Evolutionary conservation across 805 yeast species (phyloP).

Genomic region (Metschnikowia henanensis): DNA sequence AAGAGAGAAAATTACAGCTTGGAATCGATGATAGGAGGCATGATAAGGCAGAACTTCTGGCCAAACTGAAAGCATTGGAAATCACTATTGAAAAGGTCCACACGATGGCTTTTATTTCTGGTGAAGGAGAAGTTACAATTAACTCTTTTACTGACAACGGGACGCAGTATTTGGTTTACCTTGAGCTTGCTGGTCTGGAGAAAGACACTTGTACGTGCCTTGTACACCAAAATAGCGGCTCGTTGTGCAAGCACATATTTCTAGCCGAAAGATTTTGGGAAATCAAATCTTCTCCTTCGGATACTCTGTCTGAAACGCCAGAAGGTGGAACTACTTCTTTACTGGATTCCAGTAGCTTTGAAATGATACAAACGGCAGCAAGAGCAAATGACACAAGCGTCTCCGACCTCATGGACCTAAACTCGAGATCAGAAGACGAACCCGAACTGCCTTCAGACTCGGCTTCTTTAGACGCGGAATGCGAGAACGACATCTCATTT

Average conservation of each 20-base stretch:
- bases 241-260: neutral
- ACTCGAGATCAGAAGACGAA: neutral
- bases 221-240: neutral
- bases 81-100: neutral
- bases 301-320: neutral
- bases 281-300: neutral
- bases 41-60: neutral
- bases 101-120: neutral
- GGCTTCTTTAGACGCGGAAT: neutral
- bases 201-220: slow-evolving; percentile 2
- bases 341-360: neutral
- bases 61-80: neutral
- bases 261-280: neutral
- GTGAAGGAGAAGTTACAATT: neutral
- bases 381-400: neutral
- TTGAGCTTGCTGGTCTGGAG: neutral
- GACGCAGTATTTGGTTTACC: neutral
- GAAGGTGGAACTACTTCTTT: neutral
- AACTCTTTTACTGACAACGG: neutral
- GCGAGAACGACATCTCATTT: neutral
- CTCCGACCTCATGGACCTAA: neutral
- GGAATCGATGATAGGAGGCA: neutral
- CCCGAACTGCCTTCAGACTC: neutral
- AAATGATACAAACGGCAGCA: neutral
- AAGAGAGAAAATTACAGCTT: neutral